Evolutionary conservation across 73 alveolate genomes (phyloP).

Genomic region (Paramecium bursaria): DNA sequence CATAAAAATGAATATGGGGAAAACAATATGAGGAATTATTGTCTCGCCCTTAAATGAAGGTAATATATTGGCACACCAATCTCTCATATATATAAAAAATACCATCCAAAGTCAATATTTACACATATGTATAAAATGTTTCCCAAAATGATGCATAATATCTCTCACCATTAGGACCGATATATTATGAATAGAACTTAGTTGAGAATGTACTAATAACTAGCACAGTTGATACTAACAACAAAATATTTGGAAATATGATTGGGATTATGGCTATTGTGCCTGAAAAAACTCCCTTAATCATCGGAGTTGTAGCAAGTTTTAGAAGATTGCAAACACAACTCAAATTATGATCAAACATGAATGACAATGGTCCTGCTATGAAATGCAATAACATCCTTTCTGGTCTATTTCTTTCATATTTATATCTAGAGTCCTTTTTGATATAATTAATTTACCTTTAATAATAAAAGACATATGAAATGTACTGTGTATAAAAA

Average conservation of each 20-base stretch:
- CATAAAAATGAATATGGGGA: constrained; percentile 13
- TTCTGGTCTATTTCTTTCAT: constrained; percentile 44
- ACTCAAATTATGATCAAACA: constrained; percentile 10
- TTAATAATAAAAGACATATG: neutral
- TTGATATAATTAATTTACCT: constrained; percentile 20
- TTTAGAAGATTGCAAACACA: constrained; percentile 35
- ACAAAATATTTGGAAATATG: neutral
- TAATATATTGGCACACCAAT: constrained; percentile 49
- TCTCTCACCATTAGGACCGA: constrained; percentile 42
- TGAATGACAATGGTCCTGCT: constrained; percentile 40
- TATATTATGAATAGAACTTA: constrained; percentile 2
- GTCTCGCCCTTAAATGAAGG: constrained; percentile 11
- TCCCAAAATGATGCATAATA: constrained; percentile 11
- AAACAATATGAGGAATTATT: neutral
- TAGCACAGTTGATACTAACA: neutral
- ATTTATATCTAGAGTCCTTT: neutral
- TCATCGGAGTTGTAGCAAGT: constrained; percentile 47
- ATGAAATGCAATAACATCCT: constrained; percentile 48
- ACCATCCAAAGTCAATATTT: constrained; percentile 52
- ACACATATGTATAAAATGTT: constrained; percentile 39
- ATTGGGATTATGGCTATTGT: constrained; percentile 24
- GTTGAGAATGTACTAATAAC: neutral
- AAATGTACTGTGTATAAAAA: constrained; percentile 34
- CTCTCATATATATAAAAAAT: neutral
- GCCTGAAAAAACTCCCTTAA: constrained; percentile 51